Percentiles rank a stretch among this genome's conserved stretches.
phyloP scores from a whole-genome alignment of 805 yeast genomes.

The Maudiozyma barnettii region DNA sequence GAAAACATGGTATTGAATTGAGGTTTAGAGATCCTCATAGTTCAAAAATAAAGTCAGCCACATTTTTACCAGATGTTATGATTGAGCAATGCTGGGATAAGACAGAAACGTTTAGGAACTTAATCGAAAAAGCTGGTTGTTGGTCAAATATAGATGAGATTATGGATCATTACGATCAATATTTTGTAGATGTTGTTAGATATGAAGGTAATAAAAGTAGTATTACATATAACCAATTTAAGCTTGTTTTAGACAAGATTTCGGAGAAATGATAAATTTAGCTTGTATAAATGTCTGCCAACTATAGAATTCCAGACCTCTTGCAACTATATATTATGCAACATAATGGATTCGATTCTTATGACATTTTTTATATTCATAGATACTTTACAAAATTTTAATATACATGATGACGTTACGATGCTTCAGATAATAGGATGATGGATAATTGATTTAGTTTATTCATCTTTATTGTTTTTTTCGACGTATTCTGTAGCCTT shows the following conservation, averaged over 20 bases:
- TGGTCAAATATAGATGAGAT: constrained; percentile 22
- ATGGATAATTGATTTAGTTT: neutral
- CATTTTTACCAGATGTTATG: constrained; percentile 88
- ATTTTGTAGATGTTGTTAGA: constrained; percentile 37
- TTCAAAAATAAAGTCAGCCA: constrained; percentile 48
- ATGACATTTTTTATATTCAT: constrained; percentile 1
- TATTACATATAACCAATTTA: constrained; percentile 36
- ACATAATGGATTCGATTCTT: neutral
- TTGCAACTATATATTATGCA: neutral
- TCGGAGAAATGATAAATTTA: neutral
- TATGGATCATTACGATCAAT: constrained; percentile 26
- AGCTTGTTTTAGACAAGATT: constrained; percentile 5
- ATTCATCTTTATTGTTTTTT: constrained; percentile 7
- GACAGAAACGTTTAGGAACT: constrained; percentile 55
- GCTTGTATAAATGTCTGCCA: too few relatives aligned
- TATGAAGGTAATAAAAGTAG: constrained; percentile 46
- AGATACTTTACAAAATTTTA: constrained; percentile 2
- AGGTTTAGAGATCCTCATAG: constrained; percentile 32
- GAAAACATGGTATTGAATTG: constrained; percentile 71
- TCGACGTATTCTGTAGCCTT: constrained; percentile 74
- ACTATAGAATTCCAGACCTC: too few relatives aligned
- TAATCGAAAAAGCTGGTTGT: constrained; percentile 65
- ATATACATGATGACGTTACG: neutral
- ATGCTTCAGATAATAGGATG: neutral
- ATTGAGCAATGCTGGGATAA: constrained; percentile 72